These are phyloP conservation scores for Heliosperma pusillum DNA, from an alignment of 148 eudicot species.

Conservation along the genomic window DNA sequence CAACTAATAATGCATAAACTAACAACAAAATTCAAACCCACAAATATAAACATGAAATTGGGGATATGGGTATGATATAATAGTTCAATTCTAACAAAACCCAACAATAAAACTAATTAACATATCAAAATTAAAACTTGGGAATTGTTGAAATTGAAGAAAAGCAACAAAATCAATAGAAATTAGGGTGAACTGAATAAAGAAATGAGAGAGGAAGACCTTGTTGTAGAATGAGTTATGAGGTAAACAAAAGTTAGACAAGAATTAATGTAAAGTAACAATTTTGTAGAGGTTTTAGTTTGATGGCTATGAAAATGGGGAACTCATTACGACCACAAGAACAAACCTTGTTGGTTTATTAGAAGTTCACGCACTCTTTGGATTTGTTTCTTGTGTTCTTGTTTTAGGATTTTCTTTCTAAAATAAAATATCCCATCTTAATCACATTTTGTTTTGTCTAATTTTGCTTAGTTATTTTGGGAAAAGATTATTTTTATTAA, in stretches of 20 bases:
- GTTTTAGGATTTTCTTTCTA: neutral
- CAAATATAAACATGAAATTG: neutral
- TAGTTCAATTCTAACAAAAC: neutral
- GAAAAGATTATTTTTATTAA: no score
- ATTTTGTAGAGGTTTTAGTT: neutral
- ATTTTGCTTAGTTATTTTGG: no score
- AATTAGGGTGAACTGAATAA: neutral
- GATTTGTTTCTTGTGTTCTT: conserved; percentile 2
- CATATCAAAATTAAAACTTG: neutral
- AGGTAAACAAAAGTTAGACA: neutral
- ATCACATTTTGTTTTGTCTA: neutral
- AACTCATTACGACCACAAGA: conserved; percentile 14
- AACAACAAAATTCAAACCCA: neutral
- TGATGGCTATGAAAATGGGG: conserved; percentile 12
- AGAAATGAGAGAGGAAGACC: neutral
- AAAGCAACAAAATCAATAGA: neutral
- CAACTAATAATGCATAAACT: no score
- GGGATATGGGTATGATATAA: neutral
- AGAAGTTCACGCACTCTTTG: conserved; percentile 3
- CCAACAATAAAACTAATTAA: neutral
- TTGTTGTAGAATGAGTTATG: neutral
- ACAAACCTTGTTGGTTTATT: neutral
- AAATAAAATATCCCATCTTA: neutral
- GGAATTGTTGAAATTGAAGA: neutral
- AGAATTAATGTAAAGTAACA: no score